Evolutionary conservation across 768 basidiomycete genomes (phyloP).

Genomic region (Termitomyces sp.): DNA sequence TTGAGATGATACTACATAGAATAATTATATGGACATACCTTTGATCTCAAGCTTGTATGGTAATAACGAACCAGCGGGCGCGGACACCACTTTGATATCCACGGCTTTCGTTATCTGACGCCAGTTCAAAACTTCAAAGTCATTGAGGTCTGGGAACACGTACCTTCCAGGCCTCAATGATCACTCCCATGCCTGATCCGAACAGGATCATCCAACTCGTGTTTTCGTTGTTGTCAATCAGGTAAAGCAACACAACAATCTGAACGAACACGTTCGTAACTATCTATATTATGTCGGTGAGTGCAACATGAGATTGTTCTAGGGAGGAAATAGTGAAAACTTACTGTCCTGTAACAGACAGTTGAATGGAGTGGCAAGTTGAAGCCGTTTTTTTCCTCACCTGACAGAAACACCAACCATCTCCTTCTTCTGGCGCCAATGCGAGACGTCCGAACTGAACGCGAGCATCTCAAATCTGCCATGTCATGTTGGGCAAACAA

Average conservation of each 20-base stretch:
- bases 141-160: slow-evolving; percentile 10
- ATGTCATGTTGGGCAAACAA: neutral
- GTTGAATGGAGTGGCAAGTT: neutral
- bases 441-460: slow-evolving; percentile 91
- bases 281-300: slow-evolving; percentile 34
- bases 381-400: slow-evolving; percentile 30
- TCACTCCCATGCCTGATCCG: slow-evolving; percentile 73
- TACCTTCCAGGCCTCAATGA: slow-evolving; percentile 95
- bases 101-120: slow-evolving; percentile 82
- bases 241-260: slow-evolving; percentile 82
- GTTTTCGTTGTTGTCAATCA: slow-evolving; percentile 92
- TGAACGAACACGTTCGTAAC: slow-evolving; percentile 95
- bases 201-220: slow-evolving; percentile 98
- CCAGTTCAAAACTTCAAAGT: slow-evolving; percentile 4
- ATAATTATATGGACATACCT: slow-evolving; percentile 37
- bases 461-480: slow-evolving; percentile 90
- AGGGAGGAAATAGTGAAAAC: slow-evolving; percentile 7
- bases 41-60: slow-evolving; percentile 81
- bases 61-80: slow-evolving; percentile 57
- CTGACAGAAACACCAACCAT: slow-evolving; percentile 93
- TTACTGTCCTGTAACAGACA: slow-evolving; percentile 43
- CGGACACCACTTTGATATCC: slow-evolving; percentile 65
- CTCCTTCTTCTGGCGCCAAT: slow-evolving; percentile 94
- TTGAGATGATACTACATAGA: neutral
- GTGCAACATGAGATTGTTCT: neutral